These are phyloP conservation scores for Barnettozyma sp. DNA, from an alignment of 805 yeast genomes.

Conservation along the genomic window DNA sequence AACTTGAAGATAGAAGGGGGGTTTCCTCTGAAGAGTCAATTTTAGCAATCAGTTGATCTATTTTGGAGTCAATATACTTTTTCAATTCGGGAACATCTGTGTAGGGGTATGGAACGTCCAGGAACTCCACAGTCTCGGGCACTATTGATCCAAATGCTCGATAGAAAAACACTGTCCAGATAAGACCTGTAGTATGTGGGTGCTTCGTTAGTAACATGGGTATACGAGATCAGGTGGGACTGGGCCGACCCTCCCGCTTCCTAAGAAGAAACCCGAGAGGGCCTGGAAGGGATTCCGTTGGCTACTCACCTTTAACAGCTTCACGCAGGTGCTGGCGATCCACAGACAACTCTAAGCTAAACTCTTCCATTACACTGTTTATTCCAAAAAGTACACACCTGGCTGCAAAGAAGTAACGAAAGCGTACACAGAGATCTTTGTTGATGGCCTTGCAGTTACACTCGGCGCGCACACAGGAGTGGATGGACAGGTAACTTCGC, in stretches of 20 bases:
- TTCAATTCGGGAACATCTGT: constrained; percentile 44
- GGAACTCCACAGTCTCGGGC: constrained; percentile 49
- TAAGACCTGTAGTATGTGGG: constrained; percentile 25
- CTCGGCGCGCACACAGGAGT: too few species aligned
- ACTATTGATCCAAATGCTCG: constrained; percentile 58
- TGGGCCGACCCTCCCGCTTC: too few species aligned
- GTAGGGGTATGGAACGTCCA: constrained; percentile 53
- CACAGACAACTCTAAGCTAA: constrained; percentile 10
- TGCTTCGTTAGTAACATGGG: constrained; percentile 2
- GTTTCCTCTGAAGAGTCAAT: constrained; percentile 17
- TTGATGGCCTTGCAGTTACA: too few species aligned
- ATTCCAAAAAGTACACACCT: too few species aligned
- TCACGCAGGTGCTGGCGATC: constrained; percentile 10
- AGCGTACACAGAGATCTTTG: too few species aligned
- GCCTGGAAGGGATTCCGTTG: too few species aligned
- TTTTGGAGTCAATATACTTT: constrained; percentile 30
- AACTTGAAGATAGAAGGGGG: constrained; percentile 13
- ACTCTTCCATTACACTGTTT: constrained; percentile 11
- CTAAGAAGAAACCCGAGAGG: too few species aligned
- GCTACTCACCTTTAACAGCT: constrained; percentile 10
- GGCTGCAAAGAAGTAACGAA: too few species aligned
- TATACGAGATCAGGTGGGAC: background rate
- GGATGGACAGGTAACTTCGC: too few species aligned
- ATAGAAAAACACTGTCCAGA: constrained; percentile 64
- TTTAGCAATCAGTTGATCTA: constrained; percentile 27